These are phyloP conservation scores for Zoysia matrella DNA, from an alignment of 202 grass and related monocot genomes.

Conservation along the genomic window DNA sequence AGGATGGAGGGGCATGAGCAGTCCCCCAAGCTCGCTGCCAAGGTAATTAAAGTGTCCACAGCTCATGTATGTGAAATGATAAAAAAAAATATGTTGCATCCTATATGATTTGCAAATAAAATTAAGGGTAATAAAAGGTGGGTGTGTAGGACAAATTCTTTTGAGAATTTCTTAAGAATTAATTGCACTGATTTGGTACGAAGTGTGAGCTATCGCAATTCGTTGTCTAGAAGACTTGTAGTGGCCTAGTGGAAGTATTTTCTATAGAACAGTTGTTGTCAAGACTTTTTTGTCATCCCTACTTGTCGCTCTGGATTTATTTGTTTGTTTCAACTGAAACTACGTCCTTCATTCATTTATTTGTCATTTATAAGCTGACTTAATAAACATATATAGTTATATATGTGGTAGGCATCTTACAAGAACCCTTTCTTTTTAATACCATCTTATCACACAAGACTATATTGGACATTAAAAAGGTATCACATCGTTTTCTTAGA, in stretches of 20 bases:
- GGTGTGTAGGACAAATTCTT: not conserved
- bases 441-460: not conserved
- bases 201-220: constrained; percentile 14
- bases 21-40: constrained; percentile 26
- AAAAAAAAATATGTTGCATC: not conserved
- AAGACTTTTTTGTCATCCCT: constrained; percentile 30
- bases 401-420: not conserved
- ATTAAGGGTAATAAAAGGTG: not conserved
- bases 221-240: not conserved
- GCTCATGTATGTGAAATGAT: not conserved
- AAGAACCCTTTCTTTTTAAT: constrained; percentile 3
- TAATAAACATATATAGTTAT: not conserved
- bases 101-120: not conserved
- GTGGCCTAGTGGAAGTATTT: constrained; percentile 4
- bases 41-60: constrained; percentile 41
- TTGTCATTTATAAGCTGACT: not conserved
- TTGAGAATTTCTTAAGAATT: not conserved
- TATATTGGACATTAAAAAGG: not conserved
- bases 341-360: not conserved
- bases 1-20: constrained; percentile 55
- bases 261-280: constrained; percentile 22
- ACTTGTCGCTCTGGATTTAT: constrained; percentile 11
- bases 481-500: not conserved
- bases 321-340: not conserved
- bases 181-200: constrained; percentile 3